phyloP scores from a whole-genome alignment of 805 yeast genomes.

The Nakazawaea anatomiae region DNA sequence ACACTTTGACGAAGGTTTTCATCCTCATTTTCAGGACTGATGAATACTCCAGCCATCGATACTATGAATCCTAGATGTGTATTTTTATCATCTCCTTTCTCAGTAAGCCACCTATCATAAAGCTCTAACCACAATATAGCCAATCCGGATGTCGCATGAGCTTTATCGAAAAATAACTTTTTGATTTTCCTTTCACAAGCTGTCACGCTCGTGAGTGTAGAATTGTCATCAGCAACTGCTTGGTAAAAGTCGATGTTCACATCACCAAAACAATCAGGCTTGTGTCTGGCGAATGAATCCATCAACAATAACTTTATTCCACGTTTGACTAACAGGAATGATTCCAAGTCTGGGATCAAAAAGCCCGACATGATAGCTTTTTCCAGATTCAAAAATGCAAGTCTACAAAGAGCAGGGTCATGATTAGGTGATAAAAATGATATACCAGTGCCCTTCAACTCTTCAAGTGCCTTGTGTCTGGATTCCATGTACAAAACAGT shows the following conservation, averaged over 20 bases:
- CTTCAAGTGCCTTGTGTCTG: conserved; percentile 14
- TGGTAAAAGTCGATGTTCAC: conserved; percentile 32
- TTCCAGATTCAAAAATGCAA: conserved; percentile 37
- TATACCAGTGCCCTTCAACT: background rate
- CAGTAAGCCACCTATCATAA: conserved; percentile 2
- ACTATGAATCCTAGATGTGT: conserved; percentile 51
- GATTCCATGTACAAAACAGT: conserved; percentile 33
- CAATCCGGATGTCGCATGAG: conserved; percentile 11
- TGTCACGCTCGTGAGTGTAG: conserved; percentile 61
- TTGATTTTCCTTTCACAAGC: conserved; percentile 67
- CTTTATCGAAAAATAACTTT: conserved; percentile 30
- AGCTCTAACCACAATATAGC: conserved; percentile 2
- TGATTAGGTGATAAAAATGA: conserved; percentile 14
- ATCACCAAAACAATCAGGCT: conserved; percentile 17
- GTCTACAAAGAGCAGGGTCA: conserved; percentile 20
- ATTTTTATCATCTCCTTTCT: background rate
- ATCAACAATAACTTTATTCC: conserved; percentile 25
- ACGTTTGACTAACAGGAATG: conserved; percentile 41
- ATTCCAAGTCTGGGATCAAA: conserved; percentile 44
- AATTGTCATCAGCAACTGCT: conserved; percentile 45
- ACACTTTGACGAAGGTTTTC: conserved; percentile 22
- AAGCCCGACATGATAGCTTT: conserved; percentile 45
- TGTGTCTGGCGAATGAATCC: conserved; percentile 17
- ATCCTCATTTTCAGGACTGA: conserved; percentile 23
- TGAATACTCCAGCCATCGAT: conserved; percentile 59